Conservation (phyloP, 2,329 filamentous ascomycete genomes). For the Botrytis paeoniae region DNA sequence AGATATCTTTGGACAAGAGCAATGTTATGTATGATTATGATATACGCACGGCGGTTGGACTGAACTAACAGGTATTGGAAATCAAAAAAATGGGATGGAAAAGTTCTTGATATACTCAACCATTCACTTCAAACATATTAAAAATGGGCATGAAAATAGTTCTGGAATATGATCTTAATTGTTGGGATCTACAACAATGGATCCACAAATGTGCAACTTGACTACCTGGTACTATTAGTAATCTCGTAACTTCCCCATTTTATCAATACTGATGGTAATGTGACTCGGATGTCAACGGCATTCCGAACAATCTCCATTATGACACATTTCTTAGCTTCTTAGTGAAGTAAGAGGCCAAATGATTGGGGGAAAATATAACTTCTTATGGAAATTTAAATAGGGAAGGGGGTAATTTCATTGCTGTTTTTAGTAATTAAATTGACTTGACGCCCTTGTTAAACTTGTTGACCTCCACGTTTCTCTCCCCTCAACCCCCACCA, state of each 20-base stretch:
- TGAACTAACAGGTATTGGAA: not conserved
- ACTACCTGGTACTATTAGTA: not conserved
- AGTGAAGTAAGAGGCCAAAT: not conserved
- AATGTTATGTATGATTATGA: not conserved
- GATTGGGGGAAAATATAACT: constrained; percentile 14
- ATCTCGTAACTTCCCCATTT: not conserved
- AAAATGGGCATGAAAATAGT: not conserved
- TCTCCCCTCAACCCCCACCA: constrained; percentile 5
- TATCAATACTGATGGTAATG: not conserved
- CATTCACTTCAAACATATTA: not conserved
- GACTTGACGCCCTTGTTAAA: not conserved
- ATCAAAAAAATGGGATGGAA: not conserved
- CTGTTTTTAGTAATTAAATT: constrained; percentile 10
- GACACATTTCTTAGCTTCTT: not conserved
- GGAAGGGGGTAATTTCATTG: not conserved
- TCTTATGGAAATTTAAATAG: not conserved
- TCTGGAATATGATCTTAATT: not conserved
- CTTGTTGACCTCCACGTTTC: not conserved
- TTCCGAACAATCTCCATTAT: constrained; percentile 7
- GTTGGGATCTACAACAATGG: not conserved
- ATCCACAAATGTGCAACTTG: not conserved
- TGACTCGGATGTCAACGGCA: not conserved
- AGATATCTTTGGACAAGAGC: not conserved
- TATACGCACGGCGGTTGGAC: not conserved
- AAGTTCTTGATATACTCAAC: not conserved